phyloP scores from a whole-genome alignment of 2,329 filamentous ascomycete species.

The Pseudogymnoascus sp. region DNA sequence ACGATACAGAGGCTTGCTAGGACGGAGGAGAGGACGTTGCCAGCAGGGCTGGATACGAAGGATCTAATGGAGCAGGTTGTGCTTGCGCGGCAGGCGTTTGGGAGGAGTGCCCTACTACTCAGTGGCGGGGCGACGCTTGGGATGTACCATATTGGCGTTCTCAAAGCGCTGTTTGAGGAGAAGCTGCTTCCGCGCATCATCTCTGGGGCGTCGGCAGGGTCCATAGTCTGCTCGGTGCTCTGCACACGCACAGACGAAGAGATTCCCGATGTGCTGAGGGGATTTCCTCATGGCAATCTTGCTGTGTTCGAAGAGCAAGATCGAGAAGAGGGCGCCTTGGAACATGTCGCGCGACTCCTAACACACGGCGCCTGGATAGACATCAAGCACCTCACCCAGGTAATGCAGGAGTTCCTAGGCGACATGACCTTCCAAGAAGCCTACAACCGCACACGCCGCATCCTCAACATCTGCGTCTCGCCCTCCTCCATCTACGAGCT shows the following conservation, averaged over 20 bases:
- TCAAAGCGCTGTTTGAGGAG: constrained; percentile 59
- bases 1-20: constrained; percentile 64
- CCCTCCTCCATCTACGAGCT: constrained; percentile 82
- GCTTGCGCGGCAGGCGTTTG: constrained; percentile 55
- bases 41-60: constrained; percentile 46
- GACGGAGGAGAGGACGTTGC: constrained; percentile 31
- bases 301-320: constrained; percentile 54
- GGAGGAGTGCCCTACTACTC: constrained; percentile 57
- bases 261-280: constrained; percentile 49
- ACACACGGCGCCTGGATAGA: constrained; percentile 83
- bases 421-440: constrained; percentile 94
- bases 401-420: constrained; percentile 74
- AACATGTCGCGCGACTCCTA: constrained; percentile 64
- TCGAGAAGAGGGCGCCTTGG: constrained; percentile 56
- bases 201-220: constrained; percentile 62
- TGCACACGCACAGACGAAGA: constrained; percentile 58
- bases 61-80: constrained; percentile 54
- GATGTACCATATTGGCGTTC: constrained; percentile 65
- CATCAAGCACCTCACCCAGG: constrained; percentile 69
- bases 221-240: constrained; percentile 59
- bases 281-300: constrained; percentile 56
- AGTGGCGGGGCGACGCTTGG: constrained; percentile 66
- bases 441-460: constrained; percentile 86
- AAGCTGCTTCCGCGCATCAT: constrained; percentile 60
- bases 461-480: constrained; percentile 91